Conservation (phyloP, 495 filamentous ascomycete genomes). For the Corynascus novoguineensis region DNA sequence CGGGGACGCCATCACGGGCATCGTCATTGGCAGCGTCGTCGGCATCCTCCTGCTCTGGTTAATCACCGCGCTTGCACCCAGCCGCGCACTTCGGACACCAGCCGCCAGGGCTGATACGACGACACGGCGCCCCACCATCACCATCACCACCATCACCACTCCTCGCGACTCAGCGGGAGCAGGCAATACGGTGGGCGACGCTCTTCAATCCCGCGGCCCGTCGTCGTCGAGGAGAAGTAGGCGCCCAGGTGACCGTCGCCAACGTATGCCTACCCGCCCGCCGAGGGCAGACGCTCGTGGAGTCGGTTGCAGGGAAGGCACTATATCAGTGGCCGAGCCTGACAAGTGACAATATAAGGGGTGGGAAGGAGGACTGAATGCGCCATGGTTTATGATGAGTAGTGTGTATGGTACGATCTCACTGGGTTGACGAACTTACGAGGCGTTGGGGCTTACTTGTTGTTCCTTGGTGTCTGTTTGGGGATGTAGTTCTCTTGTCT, state of each 20-base stretch:
- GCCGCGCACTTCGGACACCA: conserved; percentile 10
- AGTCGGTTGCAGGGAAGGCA: conserved; percentile 20
- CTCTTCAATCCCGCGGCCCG: conserved; percentile 14
- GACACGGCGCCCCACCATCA: conserved; percentile 18
- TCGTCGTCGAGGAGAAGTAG: conserved; percentile 19
- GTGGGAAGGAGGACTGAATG: not conserved
- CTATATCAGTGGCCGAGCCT: conserved; percentile 9
- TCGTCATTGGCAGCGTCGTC: conserved; percentile 28
- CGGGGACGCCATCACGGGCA: conserved; percentile 26
- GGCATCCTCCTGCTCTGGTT: conserved; percentile 25
- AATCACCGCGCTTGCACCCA: conserved; percentile 13
- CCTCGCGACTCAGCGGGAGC: not conserved
- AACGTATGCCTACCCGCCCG: conserved; percentile 11
- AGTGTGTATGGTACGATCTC: not conserved
- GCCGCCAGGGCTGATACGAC: conserved; percentile 28
- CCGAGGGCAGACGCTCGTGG: conserved; percentile 13
- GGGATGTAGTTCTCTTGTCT: not conserved
- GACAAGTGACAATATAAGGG: not conserved
- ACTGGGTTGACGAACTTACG: not conserved
- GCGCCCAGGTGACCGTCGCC: conserved; percentile 12
- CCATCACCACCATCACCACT: conserved; percentile 8
- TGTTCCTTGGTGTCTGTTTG: not conserved
- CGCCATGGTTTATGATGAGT: not conserved
- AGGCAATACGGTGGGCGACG: conserved; percentile 4
- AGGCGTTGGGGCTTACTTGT: not conserved